Percentiles rank a stretch among this genome's conserved stretches.
phyloP scores from a whole-genome alignment of 805 yeast genomes.

The Metschnikowia continentalis region DNA sequence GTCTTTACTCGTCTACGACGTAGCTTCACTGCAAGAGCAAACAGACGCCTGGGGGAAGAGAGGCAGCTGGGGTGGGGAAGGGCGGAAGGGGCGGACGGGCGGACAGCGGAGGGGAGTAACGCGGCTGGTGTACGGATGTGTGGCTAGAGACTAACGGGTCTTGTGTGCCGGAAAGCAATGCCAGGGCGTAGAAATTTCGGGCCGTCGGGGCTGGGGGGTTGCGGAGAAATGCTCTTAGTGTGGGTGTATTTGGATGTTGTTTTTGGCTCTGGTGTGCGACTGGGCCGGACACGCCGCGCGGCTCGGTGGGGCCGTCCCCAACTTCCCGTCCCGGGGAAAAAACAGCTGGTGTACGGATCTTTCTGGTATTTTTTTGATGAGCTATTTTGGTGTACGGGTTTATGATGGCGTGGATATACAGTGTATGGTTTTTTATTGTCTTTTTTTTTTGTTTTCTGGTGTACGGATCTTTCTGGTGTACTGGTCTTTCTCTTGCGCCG shows the following conservation, averaged over 20 bases:
- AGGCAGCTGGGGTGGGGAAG: not conserved
- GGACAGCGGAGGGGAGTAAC: not conserved
- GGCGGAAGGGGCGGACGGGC: not conserved
- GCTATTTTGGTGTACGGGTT: too few species aligned
- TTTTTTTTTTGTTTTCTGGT: too few species aligned
- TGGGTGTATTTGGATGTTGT: slow-evolving; percentile 1
- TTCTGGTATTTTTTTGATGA: too few species aligned
- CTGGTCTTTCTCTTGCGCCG: too few species aligned
- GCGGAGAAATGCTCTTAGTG: not conserved
- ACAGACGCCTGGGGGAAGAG: not conserved
- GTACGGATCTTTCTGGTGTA: too few species aligned
- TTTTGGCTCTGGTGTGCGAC: not conserved
- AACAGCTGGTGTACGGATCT: too few species aligned
- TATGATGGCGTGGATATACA: too few species aligned
- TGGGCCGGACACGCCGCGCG: slow-evolving; percentile 5
- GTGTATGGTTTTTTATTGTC: too few species aligned
- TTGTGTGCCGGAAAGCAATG: not conserved
- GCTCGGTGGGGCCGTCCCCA: not conserved
- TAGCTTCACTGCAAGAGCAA: slow-evolving; percentile 3
- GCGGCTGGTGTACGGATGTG: too few species aligned
- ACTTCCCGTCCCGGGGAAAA: not conserved
- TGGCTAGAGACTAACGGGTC: not conserved
- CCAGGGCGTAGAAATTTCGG: not conserved
- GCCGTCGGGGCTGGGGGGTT: slow-evolving; percentile 2
- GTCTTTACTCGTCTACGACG: slow-evolving; percentile 1